These are phyloP conservation scores for Orbilia ellipsospora DNA, from an alignment of 2,329 filamentous ascomycete genomes.

Conservation along the genomic window DNA sequence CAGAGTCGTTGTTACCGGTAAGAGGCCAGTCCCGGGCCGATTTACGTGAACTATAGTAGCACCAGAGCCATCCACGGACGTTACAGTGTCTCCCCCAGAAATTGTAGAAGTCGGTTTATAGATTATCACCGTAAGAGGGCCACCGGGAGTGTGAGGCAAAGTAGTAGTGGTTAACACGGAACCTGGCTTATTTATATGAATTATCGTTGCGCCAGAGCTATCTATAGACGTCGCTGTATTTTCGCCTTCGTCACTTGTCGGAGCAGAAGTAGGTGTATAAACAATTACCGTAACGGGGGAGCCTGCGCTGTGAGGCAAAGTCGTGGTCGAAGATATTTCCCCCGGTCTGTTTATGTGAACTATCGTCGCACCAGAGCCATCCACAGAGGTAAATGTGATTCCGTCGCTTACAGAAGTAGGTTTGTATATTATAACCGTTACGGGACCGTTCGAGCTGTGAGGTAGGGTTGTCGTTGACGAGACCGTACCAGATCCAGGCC, in stretches of 20 bases:
- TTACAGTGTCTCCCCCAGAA: neutral
- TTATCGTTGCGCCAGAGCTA: neutral
- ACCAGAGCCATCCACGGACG: neutral
- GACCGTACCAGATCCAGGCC: neutral
- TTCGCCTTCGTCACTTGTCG: too few species aligned
- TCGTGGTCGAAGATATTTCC: neutral
- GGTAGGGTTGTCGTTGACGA: neutral
- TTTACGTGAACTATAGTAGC: neutral
- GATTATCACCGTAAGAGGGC: neutral
- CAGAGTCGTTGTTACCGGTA: neutral
- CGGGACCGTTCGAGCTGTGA: neutral
- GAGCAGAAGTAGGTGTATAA: neutral
- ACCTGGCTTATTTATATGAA: neutral
- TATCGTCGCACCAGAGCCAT: neutral
- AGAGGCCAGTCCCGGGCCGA: too few species aligned
- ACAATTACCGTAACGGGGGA: neutral
- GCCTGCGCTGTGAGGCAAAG: neutral
- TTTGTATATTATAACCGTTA: neutral
- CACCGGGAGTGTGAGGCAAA: neutral
- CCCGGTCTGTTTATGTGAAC: neutral
- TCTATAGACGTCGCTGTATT: neutral
- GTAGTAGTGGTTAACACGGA: neutral
- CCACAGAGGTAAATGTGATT: neutral
- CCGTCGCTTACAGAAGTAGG: neutral
- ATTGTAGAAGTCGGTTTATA: neutral